Evolutionary conservation across 2,329 filamentous ascomycete genomes (phyloP).

Genomic region (Davidsoniella virescens): DNA sequence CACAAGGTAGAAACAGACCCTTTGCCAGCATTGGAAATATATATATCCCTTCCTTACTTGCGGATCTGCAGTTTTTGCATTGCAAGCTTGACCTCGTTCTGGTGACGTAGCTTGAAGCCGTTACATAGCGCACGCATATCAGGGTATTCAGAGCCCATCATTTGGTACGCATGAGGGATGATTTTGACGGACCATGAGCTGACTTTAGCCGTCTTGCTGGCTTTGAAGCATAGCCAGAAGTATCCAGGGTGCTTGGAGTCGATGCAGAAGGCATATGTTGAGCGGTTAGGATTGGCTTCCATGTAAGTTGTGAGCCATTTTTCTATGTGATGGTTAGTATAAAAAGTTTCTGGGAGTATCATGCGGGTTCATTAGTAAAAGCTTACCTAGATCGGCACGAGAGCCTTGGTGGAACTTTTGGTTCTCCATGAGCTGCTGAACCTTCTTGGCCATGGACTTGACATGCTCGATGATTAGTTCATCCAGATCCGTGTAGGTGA

Average conservation of each 20-base stretch:
- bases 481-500: conserved; percentile 88
- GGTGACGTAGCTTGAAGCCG: conserved; percentile 77
- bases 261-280: conserved; percentile 89
- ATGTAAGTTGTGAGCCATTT: conserved; percentile 94
- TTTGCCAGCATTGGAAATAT: neutral
- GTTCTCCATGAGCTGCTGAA: conserved; percentile 86
- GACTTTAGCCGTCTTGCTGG: conserved; percentile 55
- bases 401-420: conserved; percentile 83
- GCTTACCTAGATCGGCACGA: conserved; percentile 69
- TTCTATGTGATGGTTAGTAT: conserved; percentile 36
- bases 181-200: conserved; percentile 76
- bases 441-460: conserved; percentile 94
- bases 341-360: neutral
- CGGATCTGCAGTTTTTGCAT: conserved; percentile 15
- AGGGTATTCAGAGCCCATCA: conserved; percentile 76
- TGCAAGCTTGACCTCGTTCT: conserved; percentile 47
- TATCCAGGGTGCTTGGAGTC: conserved; percentile 84
- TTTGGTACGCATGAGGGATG: conserved; percentile 82
- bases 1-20: neutral
- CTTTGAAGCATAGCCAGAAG: conserved; percentile 94
- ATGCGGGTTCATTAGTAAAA: neutral
- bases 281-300: conserved; percentile 85
- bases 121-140: conserved; percentile 94
- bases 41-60: neutral
- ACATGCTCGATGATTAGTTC: conserved; percentile 95